A percentile compares a stretch with the other conserved stretches of the same genome.
phyloP scores from a whole-genome alignment of 2,329 filamentous ascomycete species.

The Apiospora sp. region DNA sequence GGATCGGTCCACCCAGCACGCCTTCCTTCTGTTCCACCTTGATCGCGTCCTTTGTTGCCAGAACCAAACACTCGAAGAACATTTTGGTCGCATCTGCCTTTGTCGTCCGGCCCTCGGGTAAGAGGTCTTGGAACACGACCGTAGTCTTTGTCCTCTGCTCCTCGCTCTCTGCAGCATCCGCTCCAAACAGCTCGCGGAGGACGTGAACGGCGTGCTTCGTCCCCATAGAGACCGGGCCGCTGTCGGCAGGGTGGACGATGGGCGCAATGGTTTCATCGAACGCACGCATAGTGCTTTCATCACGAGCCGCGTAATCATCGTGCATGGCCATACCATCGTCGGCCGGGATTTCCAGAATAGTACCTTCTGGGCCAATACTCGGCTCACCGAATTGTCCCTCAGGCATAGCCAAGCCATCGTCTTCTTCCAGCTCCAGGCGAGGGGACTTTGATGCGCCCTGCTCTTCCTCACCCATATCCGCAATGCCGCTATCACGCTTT shows the following conservation, averaged over 20 bases:
- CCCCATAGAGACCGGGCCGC: conserved; percentile 85
- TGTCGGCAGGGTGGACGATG: conserved; percentile 81
- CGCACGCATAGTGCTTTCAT: conserved; percentile 60
- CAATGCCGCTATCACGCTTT: conserved; percentile 89
- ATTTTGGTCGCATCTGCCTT: conserved; percentile 97
- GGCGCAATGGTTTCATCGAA: conserved; percentile 84
- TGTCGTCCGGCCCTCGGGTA: conserved; percentile 81
- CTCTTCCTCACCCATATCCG: conserved; percentile 76
- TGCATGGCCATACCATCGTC: conserved; percentile 57
- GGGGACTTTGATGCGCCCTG: conserved; percentile 72
- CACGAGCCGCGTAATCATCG: conserved; percentile 55
- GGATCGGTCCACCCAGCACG: conserved; percentile 78
- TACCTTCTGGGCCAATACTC: conserved; percentile 65
- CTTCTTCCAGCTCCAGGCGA: conserved; percentile 72
- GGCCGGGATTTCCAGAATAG: conserved; percentile 70
- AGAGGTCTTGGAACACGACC: conserved; percentile 89
- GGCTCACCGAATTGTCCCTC: conserved; percentile 62
- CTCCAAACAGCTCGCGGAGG: conserved; percentile 85
- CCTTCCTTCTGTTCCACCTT: conserved; percentile 88
- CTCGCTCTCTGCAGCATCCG: conserved; percentile 72
- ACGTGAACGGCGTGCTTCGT: conserved; percentile 97
- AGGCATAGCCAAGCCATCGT: conserved; percentile 57
- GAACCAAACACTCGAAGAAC: conserved; percentile 97
- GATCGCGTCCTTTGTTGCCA: conserved; percentile 97
- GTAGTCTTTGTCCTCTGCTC: conserved; percentile 77